Percentiles rank a stretch among this genome's conserved stretches.
Conservation (phyloP, 176 grass and related monocot genomes). For the Paspalum vaginatum region DNA sequence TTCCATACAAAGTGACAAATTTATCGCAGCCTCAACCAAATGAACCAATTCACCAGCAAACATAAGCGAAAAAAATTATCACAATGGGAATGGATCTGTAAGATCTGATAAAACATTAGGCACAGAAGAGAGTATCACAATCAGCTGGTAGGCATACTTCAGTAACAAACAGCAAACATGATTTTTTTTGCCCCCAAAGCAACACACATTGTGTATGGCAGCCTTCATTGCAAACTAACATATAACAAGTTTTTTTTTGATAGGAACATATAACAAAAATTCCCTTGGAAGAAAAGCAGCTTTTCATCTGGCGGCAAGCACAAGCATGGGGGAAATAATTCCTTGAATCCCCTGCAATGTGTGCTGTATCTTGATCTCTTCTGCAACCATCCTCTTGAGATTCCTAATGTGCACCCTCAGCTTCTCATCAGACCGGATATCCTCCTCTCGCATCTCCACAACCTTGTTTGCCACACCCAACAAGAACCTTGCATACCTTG, state of each 20-base stretch:
- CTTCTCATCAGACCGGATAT: conserved; percentile 57
- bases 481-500: conserved; percentile 70
- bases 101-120: not conserved
- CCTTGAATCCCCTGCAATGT: conserved; percentile 88
- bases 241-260: not conserved
- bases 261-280: not conserved
- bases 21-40: not conserved
- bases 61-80: conserved; percentile 12
- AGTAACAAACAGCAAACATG: conserved; percentile 3
- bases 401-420: conserved; percentile 62
- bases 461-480: conserved; percentile 78
- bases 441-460: conserved; percentile 65
- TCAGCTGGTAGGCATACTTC: conserved; percentile 13
- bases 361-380: conserved; percentile 86
- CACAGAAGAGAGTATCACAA: conserved; percentile 17
- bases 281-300: conserved; percentile 19
- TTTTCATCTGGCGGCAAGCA: conserved; percentile 68
- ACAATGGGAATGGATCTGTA: not conserved
- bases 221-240: conserved; percentile 10
- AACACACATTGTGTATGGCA: conserved; percentile 6
- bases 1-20: not conserved
- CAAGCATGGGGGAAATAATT: conserved; percentile 87
- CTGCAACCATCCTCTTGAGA: conserved; percentile 59
- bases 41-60: not conserved
- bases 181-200: conserved; percentile 7